Evolutionary conservation across 176 grass and related monocot species (phyloP).

Genomic region (Cenchrus purpureus): DNA sequence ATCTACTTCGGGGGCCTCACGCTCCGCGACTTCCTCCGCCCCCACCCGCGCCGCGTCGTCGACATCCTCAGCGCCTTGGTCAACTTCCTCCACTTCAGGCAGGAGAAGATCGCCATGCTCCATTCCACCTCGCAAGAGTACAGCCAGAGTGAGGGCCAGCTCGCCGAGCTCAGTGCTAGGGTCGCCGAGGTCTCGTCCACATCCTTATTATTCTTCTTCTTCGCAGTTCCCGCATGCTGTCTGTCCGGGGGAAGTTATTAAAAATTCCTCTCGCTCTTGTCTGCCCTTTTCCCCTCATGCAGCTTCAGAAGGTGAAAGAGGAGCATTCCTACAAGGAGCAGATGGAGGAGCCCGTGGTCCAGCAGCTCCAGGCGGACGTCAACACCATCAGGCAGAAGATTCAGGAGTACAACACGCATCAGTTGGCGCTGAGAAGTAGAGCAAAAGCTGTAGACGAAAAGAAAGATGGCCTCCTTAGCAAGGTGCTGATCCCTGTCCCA

Average conservation of each 20-base stretch:
- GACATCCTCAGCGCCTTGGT: slow-evolving; percentile 69
- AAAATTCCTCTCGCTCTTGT: not conserved
- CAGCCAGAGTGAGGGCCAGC: slow-evolving; percentile 12
- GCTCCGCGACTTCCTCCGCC: slow-evolving; percentile 61
- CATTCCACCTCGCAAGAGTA: slow-evolving; percentile 25
- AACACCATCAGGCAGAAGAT: slow-evolving; percentile 56
- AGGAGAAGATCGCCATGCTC: slow-evolving; percentile 55
- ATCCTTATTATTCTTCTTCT: not conserved
- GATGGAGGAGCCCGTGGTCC: slow-evolving; percentile 60
- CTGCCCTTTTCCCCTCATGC: not conserved
- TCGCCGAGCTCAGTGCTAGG: slow-evolving; percentile 40
- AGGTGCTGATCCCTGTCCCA: slow-evolving; percentile 42
- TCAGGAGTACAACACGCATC: slow-evolving; percentile 76
- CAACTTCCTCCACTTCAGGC: slow-evolving; percentile 82
- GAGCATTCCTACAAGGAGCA: slow-evolving; percentile 54
- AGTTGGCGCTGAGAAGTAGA: slow-evolving; percentile 48
- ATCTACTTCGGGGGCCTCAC: slow-evolving; percentile 57
- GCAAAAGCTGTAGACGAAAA: slow-evolving; percentile 43
- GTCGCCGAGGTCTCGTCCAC: slow-evolving; percentile 51
- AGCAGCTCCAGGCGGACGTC: slow-evolving; percentile 57
- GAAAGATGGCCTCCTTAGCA: slow-evolving; percentile 46
- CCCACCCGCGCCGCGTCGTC: slow-evolving; percentile 44
- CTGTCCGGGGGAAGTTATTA: no score
- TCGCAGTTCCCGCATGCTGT: not conserved
- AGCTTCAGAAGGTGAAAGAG: slow-evolving; percentile 61